Conservation (phyloP, 2,329 filamentous ascomycete genomes). For the Domatiomyces globalis region DNA sequence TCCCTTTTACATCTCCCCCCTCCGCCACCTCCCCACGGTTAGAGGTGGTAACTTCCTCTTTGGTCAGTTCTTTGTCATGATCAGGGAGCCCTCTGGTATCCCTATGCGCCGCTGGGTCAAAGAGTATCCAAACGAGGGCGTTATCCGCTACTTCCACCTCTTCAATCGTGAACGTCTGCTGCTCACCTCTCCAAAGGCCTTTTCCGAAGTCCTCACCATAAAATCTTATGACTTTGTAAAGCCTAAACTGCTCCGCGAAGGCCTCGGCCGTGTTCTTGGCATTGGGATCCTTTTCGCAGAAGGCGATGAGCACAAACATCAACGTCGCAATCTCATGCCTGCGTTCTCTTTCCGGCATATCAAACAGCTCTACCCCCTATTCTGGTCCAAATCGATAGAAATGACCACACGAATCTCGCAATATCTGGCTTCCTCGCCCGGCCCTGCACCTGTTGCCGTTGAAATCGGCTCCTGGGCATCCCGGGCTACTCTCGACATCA, state of each 20-base stretch:
- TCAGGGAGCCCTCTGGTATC: slow-evolving; percentile 27
- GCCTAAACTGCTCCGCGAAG: slow-evolving; percentile 29
- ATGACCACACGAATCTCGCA: slow-evolving; percentile 44
- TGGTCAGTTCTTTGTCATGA: slow-evolving; percentile 30
- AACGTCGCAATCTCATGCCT: slow-evolving; percentile 64
- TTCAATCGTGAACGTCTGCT: slow-evolving; percentile 50
- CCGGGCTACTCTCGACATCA: slow-evolving; percentile 55
- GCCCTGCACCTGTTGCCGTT: slow-evolving; percentile 24
- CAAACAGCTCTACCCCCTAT: slow-evolving; percentile 67
- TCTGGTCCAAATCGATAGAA: slow-evolving; percentile 67
- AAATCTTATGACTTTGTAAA: slow-evolving; percentile 58
- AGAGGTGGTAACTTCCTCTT: slow-evolving; percentile 31
- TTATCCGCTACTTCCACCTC: slow-evolving; percentile 52
- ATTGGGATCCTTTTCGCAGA: slow-evolving; percentile 54
- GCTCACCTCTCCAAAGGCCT: slow-evolving; percentile 45
- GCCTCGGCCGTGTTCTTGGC: slow-evolving; percentile 26
- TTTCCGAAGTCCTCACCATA: slow-evolving; percentile 53
- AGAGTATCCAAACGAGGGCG: slow-evolving; percentile 49
- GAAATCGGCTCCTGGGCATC: slow-evolving; percentile 40
- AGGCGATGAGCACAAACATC: slow-evolving; percentile 71
- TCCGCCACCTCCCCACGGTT: slow-evolving; percentile 43
- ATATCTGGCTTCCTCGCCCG: slow-evolving; percentile 7
- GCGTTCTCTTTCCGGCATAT: slow-evolving; percentile 72
- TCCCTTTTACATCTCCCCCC: slow-evolving; percentile 43
- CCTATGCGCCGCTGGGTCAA: slow-evolving; percentile 38